Evolutionary conservation across 2,329 filamentous ascomycete species (phyloP).

Genomic region (Diaporthe aspalathi): DNA sequence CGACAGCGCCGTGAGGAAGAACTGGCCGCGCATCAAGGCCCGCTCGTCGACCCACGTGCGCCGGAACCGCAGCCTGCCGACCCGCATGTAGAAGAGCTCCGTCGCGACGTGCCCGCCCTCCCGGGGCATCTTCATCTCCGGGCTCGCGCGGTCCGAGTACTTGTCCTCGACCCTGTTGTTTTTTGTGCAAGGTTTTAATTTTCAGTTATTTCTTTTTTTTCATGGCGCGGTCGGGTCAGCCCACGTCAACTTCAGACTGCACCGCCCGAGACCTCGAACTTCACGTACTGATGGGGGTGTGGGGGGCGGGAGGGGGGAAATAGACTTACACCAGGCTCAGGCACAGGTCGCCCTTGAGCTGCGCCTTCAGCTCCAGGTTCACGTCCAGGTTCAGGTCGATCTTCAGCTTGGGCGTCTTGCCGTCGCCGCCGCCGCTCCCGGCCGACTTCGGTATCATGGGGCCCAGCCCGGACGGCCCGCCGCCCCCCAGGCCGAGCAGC

Average conservation of each 20-base stretch:
- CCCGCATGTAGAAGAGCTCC: constrained; percentile 51
- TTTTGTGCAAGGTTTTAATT: background rate
- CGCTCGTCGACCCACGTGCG: constrained; percentile 48
- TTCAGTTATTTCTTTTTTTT: constrained; percentile 32
- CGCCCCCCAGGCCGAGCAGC: background rate
- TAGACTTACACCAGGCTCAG: constrained; percentile 73
- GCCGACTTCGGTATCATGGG: constrained; percentile 7
- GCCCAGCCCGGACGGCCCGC: constrained; percentile 1
- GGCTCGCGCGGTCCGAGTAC: constrained; percentile 41
- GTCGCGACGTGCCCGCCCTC: constrained; percentile 40
- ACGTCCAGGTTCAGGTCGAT: constrained; percentile 73
- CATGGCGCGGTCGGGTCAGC: constrained; percentile 28
- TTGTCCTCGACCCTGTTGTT: constrained; percentile 48
- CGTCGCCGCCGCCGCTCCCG: background rate
- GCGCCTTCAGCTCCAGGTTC: constrained; percentile 83
- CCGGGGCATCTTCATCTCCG: constrained; percentile 42
- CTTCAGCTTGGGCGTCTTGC: constrained; percentile 47
- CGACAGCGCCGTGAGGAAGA: constrained; percentile 33
- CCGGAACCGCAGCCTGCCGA: constrained; percentile 47
- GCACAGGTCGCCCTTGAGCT: constrained; percentile 80
- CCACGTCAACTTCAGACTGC: too few relatives aligned
- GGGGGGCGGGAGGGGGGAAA: background rate
- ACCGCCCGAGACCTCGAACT: too few relatives aligned
- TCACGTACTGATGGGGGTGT: too few relatives aligned
- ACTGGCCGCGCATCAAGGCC: constrained; percentile 35